Percentiles rank a stretch among this genome's conserved stretches.
Evolutionary conservation across 257 asterid genomes (phyloP).

Genomic region (Solanum pennellii): DNA sequence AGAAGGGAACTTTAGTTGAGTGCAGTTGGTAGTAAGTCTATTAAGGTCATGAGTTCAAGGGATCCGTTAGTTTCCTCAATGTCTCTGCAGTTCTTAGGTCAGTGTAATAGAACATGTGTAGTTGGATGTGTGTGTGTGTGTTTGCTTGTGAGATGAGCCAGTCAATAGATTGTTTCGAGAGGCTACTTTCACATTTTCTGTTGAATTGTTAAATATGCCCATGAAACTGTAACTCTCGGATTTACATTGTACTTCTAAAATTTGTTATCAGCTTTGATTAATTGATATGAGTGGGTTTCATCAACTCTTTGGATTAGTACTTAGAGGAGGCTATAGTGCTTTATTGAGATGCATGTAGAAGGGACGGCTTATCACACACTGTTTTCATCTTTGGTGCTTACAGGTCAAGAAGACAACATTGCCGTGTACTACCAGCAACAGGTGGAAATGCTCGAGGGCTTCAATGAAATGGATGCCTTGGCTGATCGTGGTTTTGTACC

Average conservation of each 20-base stretch:
- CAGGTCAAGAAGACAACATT: constrained; percentile 34
- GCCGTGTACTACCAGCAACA: constrained; percentile 46
- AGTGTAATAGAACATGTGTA: not conserved
- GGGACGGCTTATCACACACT: not conserved
- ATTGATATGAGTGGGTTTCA: not conserved
- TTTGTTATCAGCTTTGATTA: not conserved
- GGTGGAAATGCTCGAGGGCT: constrained; percentile 41
- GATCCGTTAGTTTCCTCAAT: not conserved
- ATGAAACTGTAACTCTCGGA: not conserved
- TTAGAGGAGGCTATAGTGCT: not conserved
- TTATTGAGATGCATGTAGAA: not conserved
- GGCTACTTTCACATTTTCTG: not conserved
- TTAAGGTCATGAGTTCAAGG: not conserved
- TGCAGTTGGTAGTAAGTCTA: not conserved
- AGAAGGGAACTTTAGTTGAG: not conserved
- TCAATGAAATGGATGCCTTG: constrained; percentile 40
- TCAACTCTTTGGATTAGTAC: not conserved
- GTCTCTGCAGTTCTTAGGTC: not conserved
- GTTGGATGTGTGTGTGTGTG: not conserved
- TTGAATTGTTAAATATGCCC: not conserved
- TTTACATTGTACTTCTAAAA: not conserved
- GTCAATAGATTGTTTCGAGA: not conserved
- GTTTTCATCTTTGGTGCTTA: constrained; percentile 8
- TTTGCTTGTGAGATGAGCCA: not conserved
- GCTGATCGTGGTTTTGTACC: constrained; percentile 37